Evolutionary conservation across 148 eudicot species (phyloP).

Genomic region (Rhododendron williamsianum): DNA sequence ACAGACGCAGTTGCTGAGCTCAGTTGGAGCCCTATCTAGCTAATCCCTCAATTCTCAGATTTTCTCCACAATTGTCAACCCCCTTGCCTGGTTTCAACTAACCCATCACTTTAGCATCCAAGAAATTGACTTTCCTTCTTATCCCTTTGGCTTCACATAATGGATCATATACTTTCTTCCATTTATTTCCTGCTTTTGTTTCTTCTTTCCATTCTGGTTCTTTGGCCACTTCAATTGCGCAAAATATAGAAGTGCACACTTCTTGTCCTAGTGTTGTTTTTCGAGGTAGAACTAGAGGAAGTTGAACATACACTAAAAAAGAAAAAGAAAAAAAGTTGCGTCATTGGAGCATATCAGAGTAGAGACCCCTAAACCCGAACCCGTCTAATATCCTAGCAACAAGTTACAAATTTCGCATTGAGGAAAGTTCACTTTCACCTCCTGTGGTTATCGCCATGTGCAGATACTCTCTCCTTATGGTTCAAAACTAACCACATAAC

Average conservation of each 20-base stretch:
- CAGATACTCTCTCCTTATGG: too few relatives aligned
- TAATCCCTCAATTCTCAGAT: conserved; percentile 16
- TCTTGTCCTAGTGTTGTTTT: not conserved
- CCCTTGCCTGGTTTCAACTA: conserved; percentile 22
- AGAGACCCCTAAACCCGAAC: not conserved
- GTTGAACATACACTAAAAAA: not conserved
- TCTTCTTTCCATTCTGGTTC: not conserved
- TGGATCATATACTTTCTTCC: not conserved
- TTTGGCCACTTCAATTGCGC: not conserved
- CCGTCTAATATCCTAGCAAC: not conserved
- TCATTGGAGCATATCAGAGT: not conserved
- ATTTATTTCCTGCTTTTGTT: not conserved
- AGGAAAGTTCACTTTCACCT: too few relatives aligned
- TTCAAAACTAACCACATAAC: too few relatives aligned
- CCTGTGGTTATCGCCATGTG: too few relatives aligned
- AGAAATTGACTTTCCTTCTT: conserved; percentile 9
- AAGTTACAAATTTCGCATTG: not conserved
- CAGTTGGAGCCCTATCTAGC: conserved; percentile 11
- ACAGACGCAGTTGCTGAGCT: conserved; percentile 29
- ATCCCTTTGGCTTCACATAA: not conserved
- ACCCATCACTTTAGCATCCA: conserved; percentile 31
- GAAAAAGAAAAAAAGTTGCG: not conserved
- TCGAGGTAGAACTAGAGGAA: not conserved
- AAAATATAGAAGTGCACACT: not conserved
- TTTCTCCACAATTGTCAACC: conserved; percentile 25